Conservation (phyloP, 2,329 filamentous ascomycete species). For the Orbilia oligospora region DNA sequence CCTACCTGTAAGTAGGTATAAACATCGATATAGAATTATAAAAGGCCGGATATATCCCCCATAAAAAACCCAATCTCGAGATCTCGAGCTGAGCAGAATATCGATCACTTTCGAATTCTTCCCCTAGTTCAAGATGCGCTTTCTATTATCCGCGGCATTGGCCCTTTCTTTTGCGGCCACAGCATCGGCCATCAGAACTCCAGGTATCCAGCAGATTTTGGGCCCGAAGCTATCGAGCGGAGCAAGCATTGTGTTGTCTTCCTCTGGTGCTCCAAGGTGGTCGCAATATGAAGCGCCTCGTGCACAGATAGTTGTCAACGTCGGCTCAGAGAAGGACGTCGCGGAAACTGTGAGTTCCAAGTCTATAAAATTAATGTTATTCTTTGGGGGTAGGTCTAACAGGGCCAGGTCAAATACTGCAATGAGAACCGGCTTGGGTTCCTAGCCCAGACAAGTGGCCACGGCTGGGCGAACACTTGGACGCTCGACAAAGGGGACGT, state of each 20-base stretch:
- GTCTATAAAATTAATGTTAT: not conserved
- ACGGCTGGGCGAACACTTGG: constrained; percentile 58
- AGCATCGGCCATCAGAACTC: not conserved
- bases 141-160: not conserved
- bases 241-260: constrained; percentile 51
- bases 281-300: constrained; percentile 47
- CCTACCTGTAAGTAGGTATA: no score
- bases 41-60: not conserved
- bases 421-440: constrained; percentile 49
- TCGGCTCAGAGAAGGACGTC: constrained; percentile 45
- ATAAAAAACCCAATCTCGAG: not conserved
- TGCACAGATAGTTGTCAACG: constrained; percentile 44
- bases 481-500: constrained; percentile 45
- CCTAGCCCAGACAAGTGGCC: constrained; percentile 52
- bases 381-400: constrained; percentile 1
- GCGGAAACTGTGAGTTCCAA: constrained; percentile 42
- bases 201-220: constrained; percentile 29
- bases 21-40: not conserved
- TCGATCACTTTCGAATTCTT: not conserved
- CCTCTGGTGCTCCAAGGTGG: constrained; percentile 48
- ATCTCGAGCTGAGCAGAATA: not conserved
- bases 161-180: not conserved
- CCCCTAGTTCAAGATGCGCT: constrained; percentile 8
- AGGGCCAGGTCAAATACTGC: constrained; percentile 57
- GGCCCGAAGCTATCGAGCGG: constrained; percentile 39